Conservation (phyloP, 2,329 filamentous ascomycete species). For the Stagonosporopsis chrysanthemi region DNA sequence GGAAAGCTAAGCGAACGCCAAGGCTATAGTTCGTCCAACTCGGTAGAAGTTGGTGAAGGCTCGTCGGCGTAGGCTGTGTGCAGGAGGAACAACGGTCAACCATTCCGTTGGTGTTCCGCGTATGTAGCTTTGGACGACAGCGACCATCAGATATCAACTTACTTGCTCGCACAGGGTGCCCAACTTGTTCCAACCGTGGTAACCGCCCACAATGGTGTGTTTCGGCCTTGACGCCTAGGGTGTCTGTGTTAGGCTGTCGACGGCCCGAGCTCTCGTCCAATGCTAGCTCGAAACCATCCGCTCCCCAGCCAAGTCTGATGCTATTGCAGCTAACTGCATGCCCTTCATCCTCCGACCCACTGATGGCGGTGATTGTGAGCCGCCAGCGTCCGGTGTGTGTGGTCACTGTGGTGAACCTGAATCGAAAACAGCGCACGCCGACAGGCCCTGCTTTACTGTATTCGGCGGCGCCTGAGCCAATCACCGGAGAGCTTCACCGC, state of each 20-base stretch:
- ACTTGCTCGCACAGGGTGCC: slow-evolving; percentile 15
- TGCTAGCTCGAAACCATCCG: slow-evolving; percentile 27
- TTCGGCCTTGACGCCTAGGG: slow-evolving; percentile 21
- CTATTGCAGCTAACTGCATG: slow-evolving; percentile 20
- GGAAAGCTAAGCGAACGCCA: slow-evolving; percentile 34
- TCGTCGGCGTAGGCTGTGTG: not conserved
- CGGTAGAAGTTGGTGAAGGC: slow-evolving; percentile 29
- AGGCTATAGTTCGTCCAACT: slow-evolving; percentile 19
- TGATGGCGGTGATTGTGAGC: slow-evolving; percentile 11
- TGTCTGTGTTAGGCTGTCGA: slow-evolving; percentile 18
- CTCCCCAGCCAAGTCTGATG: slow-evolving; percentile 40
- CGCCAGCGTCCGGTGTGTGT: slow-evolving; percentile 19
- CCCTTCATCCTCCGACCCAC: slow-evolving; percentile 15
- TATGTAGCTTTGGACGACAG: not conserved
- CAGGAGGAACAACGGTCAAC: not conserved
- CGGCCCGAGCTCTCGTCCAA: slow-evolving; percentile 20
- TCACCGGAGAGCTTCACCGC: slow-evolving; percentile 42
- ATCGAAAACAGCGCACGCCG: slow-evolving; percentile 14
- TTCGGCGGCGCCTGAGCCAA: slow-evolving; percentile 22
- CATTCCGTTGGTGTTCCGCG: not conserved
- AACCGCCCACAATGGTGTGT: slow-evolving; percentile 19
- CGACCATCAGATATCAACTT: not conserved
- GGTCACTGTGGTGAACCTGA: slow-evolving; percentile 19
- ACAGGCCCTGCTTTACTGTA: slow-evolving; percentile 1
- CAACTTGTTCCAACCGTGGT: slow-evolving; percentile 15